Base-by-base conservation (phyloP, 495 filamentous ascomycete genomes). In the Hypoxylon lienhwacheense region DNA sequence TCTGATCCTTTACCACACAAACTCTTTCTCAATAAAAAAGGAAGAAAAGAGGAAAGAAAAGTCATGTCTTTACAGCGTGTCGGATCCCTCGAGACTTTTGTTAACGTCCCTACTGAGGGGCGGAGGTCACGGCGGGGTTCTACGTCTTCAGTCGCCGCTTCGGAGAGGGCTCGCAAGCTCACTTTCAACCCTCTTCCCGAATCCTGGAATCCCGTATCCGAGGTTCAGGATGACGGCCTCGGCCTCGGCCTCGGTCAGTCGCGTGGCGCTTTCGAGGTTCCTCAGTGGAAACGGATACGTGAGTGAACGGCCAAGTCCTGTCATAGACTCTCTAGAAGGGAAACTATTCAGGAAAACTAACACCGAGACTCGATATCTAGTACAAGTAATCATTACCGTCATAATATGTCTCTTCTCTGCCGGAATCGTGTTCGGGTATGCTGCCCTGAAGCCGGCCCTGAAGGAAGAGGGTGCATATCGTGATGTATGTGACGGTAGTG, bases 351-450 rank as follows among this genome's bases (percentile, higher is more conserved):
- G 7, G 20, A 31, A 15, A 55, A 45, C 37, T 64, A 41, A 52
- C 40, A 24, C 42, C 22, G 42, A 33, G 31, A 17, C 42, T 44
- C 39, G 45, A 44, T 51, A 6, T 15, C 16, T 45, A 81, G 78
- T 80, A 53, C 86, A 89, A 69, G 80, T 89, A 15, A 66, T 66
- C 10, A 69, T 81, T 29, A 85, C 86, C 10, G 86, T 91, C 1
- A 58, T 90, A 1, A 92, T 90, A 68, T 96, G 90, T 70, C 81
- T 96, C 31, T 77, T 95, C 29, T 80, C 88, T 1, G 87, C 89
- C 7, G 89, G 89, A 7, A 68, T 89, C 31, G 85, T 95, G 14
- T 95, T 95, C 64, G 86, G 87, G 17, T 95, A 88, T 68, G 89
- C 89, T 24, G 89, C 89, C 26, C 69, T 95, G 47, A 95, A 95